Evolutionary conservation across 805 yeast genomes (phyloP).

Genomic region (Myxozyma nipponensis): DNA sequence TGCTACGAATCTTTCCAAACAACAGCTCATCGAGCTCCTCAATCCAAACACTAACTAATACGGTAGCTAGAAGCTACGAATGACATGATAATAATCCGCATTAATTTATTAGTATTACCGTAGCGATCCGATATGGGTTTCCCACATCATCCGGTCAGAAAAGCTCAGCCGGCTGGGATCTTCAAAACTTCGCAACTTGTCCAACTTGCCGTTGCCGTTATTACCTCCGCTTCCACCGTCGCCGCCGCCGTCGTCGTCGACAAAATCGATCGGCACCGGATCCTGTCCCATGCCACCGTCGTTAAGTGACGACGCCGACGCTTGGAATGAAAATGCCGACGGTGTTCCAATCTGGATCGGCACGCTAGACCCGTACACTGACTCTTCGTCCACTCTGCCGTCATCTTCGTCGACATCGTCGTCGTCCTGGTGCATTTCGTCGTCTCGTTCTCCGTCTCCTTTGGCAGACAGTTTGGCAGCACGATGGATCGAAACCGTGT

Average conservation of each 20-base stretch:
- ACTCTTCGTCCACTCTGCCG: too few species aligned
- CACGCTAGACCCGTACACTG: constrained; percentile 16
- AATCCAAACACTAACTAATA: neutral
- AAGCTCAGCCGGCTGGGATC: constrained; percentile 23
- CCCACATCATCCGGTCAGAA: constrained; percentile 25
- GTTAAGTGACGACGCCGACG: neutral
- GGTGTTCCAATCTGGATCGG: constrained; percentile 22
- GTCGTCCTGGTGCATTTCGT: neutral
- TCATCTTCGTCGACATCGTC: neutral
- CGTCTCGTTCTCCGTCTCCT: too few species aligned
- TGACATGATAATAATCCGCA: too few species aligned
- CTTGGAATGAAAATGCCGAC: neutral
- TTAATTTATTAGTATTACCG: too few species aligned
- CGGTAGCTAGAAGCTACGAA: too few species aligned
- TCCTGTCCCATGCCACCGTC: neutral
- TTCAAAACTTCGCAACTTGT: constrained; percentile 15
- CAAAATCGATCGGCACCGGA: too few species aligned
- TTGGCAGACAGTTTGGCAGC: too few species aligned
- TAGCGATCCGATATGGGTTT: constrained; percentile 23
- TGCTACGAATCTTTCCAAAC: neutral
- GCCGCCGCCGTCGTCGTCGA: too few species aligned
- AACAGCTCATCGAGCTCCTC: neutral
- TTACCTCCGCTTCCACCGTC: too few species aligned
- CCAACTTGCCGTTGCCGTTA: too few species aligned
- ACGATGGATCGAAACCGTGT: constrained; percentile 14